Percentiles rank a stretch among this genome's conserved stretches.
phyloP scores from a whole-genome alignment of 129 eudicot genomes.

The Mikania micrantha region DNA sequence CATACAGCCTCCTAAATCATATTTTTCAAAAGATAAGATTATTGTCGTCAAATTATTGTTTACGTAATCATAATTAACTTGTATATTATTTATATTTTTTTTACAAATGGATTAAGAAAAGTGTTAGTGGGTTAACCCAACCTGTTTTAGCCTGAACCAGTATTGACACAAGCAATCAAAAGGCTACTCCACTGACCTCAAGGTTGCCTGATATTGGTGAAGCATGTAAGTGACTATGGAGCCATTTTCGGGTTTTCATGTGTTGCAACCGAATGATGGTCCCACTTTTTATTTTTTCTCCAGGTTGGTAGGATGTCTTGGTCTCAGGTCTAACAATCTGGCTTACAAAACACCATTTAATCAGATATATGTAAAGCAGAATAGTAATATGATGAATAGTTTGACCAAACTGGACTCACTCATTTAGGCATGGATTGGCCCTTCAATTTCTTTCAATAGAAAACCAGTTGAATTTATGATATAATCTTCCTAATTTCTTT shows the following conservation, averaged over 20 bases:
- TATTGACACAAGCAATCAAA: slow-evolving; percentile 13
- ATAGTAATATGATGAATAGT: background rate
- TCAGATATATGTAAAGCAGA: background rate
- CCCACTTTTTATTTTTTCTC: slow-evolving; percentile 72
- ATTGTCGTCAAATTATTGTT: background rate
- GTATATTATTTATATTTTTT: background rate
- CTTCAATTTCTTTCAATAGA: background rate
- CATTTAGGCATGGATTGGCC: background rate
- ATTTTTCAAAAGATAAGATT: background rate
- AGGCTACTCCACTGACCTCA: slow-evolving; percentile 51
- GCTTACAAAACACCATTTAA: slow-evolving; percentile 8
- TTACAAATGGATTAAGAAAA: background rate
- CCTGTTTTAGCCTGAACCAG: too few relatives aligned
- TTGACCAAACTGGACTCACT: background rate
- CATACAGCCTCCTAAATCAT: background rate
- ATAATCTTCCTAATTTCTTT: background rate
- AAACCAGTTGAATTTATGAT: background rate
- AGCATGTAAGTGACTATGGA: slow-evolving; percentile 95
- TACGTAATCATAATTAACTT: background rate
- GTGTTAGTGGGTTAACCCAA: background rate
- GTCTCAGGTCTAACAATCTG: slow-evolving; percentile 71
- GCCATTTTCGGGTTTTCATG: slow-evolving; percentile 90
- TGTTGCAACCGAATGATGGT: slow-evolving; percentile 76
- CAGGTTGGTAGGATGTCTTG: slow-evolving; percentile 58
- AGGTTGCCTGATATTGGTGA: slow-evolving; percentile 89